These are phyloP conservation scores for Trichoderma pleuroti DNA, from an alignment of 2,329 filamentous ascomycete genomes.

Conservation along the genomic window DNA sequence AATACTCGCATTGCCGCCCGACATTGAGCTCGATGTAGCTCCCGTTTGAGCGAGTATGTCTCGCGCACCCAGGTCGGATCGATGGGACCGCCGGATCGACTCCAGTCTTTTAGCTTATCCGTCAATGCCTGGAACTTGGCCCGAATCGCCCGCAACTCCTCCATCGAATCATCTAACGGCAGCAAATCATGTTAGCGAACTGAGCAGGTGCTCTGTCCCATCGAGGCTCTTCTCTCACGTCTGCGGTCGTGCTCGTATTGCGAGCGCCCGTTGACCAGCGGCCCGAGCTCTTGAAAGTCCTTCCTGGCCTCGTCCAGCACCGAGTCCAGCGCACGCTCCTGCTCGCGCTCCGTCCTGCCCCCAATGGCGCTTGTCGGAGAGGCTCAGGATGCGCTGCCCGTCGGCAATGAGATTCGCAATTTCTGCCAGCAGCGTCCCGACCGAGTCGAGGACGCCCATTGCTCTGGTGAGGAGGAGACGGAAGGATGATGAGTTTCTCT, in stretches of 20 bases:
- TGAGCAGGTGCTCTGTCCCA: neutral
- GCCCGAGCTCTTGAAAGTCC: constrained; percentile 57
- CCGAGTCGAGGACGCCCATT: constrained; percentile 46
- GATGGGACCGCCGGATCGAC: constrained; percentile 51
- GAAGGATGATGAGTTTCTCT: neutral
- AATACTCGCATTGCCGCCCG: constrained; percentile 56
- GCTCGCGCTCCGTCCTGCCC: constrained; percentile 58
- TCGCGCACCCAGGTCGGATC: constrained; percentile 55
- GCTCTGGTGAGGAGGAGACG: constrained; percentile 16
- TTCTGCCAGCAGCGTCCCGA: constrained; percentile 56
- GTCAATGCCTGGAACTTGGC: constrained; percentile 46
- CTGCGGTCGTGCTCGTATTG: constrained; percentile 58
- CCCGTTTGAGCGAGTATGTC: constrained; percentile 45
- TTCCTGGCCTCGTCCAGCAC: constrained; percentile 57
- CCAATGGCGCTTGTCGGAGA: constrained; percentile 58
- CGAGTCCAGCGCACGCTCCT: constrained; percentile 51
- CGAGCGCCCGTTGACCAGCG: constrained; percentile 52
- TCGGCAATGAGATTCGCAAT: constrained; percentile 54
- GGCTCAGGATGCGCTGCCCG: constrained; percentile 51
- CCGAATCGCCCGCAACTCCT: constrained; percentile 47
- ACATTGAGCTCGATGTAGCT: constrained; percentile 57
- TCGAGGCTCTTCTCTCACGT: constrained; percentile 35
- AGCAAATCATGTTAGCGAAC: constrained; percentile 4
- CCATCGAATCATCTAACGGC: constrained; percentile 47
- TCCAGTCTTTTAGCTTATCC: constrained; percentile 53